These are phyloP conservation scores for Beauveria sp. DNA, from an alignment of 2,329 filamentous ascomycete species.

Conservation along the genomic window DNA sequence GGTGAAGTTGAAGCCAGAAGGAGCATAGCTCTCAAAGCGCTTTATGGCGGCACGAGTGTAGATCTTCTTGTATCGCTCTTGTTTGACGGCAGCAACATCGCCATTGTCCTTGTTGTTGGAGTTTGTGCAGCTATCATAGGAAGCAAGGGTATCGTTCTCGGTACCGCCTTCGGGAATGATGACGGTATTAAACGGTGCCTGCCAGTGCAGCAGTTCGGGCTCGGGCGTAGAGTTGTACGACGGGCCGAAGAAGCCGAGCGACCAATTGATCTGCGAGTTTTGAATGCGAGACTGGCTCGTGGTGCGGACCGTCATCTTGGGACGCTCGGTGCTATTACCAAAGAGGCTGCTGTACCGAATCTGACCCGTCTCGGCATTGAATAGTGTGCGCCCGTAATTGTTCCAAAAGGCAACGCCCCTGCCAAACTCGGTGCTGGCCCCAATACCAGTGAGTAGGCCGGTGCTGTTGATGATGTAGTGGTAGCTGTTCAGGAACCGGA, in stretches of 20 bases:
- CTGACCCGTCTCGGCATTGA: conserved; percentile 39
- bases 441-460: conserved; percentile 38
- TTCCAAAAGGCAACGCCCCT: conserved; percentile 46
- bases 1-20: conserved; percentile 39
- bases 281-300: conserved; percentile 46
- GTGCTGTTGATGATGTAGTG: conserved; percentile 34
- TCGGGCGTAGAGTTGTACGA: conserved; percentile 31
- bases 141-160: conserved; percentile 62
- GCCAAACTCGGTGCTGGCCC: conserved; percentile 41
- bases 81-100: conserved; percentile 31
- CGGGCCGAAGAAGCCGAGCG: conserved; percentile 44
- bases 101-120: conserved; percentile 25
- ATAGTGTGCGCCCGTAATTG: conserved; percentile 45
- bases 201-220: conserved; percentile 30
- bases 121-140: conserved; percentile 32
- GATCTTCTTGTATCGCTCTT: conserved; percentile 35
- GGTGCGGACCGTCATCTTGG: conserved; percentile 43
- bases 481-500: conserved; percentile 46
- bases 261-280: conserved; percentile 46
- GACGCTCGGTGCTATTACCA: conserved; percentile 35
- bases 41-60: conserved; percentile 37
- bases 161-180: conserved; percentile 55
- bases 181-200: conserved; percentile 42
- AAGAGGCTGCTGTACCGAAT: conserved; percentile 38
- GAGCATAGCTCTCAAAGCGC: conserved; percentile 39